A percentile compares a stretch with the other conserved stretches of the same genome.
Conservation (phyloP, 192 early-diverging fungal species). For the Backusella parvicylindrica region DNA sequence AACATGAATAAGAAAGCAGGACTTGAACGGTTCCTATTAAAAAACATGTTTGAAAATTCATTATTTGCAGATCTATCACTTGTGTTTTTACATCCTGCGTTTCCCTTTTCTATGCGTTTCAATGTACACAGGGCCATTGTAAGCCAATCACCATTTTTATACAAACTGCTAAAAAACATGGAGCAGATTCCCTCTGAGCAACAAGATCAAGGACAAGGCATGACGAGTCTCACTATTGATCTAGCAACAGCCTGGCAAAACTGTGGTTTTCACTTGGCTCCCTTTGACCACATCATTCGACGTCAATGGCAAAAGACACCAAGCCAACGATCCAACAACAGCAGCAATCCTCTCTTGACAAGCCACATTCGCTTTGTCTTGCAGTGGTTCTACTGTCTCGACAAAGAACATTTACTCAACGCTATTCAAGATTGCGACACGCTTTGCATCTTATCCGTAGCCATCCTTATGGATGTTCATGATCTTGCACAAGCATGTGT, state of each 20-base stretch:
- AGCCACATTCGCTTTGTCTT: conserved; percentile 29
- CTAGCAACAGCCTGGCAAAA: conserved; percentile 13
- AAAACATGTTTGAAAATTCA: conserved; percentile 27
- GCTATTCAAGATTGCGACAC: conserved; percentile 19
- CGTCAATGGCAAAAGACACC: conserved; percentile 20
- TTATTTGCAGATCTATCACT: conserved; percentile 29
- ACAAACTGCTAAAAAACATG: conserved; percentile 14
- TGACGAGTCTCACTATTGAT: conserved; percentile 19
- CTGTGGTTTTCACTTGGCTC: conserved; percentile 25
- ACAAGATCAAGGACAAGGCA: not conserved
- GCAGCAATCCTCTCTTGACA: conserved; percentile 8
- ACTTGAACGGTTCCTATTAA: conserved; percentile 14
- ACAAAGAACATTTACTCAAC: conserved; percentile 8
- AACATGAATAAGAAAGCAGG: not conserved
- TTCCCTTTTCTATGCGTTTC: conserved; percentile 29
- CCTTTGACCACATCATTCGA: conserved; percentile 21
- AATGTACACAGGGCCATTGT: conserved; percentile 29
- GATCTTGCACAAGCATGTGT: conserved; percentile 22
- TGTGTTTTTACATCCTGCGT: conserved; percentile 21
- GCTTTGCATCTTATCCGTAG: conserved; percentile 15
- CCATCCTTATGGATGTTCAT: conserved; percentile 26
- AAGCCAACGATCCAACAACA: not conserved
- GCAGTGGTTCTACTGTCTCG: conserved; percentile 19
- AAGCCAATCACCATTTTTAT: conserved; percentile 26
- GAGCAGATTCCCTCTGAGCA: not conserved